Conservation (phyloP, 2,329 filamentous ascomycete species). For the Lecanicillium sp. region DNA sequence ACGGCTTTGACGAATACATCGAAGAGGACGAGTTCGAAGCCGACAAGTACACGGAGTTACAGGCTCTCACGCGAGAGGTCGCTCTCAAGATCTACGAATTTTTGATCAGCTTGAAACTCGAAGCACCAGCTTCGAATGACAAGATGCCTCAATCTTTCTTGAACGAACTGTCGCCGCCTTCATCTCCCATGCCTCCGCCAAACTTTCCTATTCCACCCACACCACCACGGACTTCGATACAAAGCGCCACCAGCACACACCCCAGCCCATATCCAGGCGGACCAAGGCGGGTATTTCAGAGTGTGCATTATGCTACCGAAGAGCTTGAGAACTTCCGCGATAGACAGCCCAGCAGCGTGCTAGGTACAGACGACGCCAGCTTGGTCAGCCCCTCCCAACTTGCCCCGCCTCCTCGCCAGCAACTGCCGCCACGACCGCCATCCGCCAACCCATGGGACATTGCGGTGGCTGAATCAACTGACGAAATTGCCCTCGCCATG, state of each 20-base stretch:
- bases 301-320: conserved; percentile 8
- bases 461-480: conserved; percentile 18
- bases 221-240: conserved; percentile 7
- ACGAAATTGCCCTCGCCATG: conserved; percentile 6
- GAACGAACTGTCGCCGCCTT: conserved; percentile 15
- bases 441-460: conserved; percentile 40
- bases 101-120: conserved; percentile 49
- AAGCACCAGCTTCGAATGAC: conserved; percentile 24
- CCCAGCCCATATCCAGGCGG: conserved; percentile 3
- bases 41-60: conserved; percentile 43
- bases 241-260: neutral
- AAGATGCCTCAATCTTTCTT: conserved; percentile 22
- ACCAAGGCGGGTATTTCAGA: neutral
- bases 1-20: conserved; percentile 52
- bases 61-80: conserved; percentile 40
- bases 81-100: conserved; percentile 45
- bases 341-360: conserved; percentile 9
- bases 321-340: conserved; percentile 9
- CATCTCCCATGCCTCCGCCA: conserved; percentile 10
- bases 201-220: conserved; percentile 11
- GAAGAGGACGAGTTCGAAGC: conserved; percentile 45
- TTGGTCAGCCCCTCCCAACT: conserved; percentile 7
- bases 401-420: conserved; percentile 10
- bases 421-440: conserved; percentile 26
- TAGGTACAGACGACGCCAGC: neutral